Evolutionary conservation across 2,329 filamentous ascomycete genomes (phyloP).

Genomic region (Penicillium palitans): DNA sequence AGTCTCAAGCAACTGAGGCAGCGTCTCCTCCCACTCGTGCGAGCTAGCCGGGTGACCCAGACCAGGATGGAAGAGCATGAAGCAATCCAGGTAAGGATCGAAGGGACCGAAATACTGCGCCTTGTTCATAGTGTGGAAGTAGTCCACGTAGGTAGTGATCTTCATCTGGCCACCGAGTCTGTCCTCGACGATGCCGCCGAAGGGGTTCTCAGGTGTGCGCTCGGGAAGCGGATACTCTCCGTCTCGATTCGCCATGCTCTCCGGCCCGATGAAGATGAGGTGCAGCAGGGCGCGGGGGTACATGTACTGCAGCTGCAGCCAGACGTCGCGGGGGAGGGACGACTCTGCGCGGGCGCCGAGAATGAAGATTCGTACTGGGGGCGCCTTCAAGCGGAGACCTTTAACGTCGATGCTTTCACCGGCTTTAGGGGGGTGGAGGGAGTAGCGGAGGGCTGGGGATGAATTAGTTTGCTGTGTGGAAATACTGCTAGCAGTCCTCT

Average conservation of each 20-base stretch:
- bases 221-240: conserved; percentile 87
- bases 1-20: conserved; percentile 87
- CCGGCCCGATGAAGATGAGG: conserved; percentile 90
- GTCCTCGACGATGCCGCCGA: conserved; percentile 91
- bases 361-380: conserved; percentile 87
- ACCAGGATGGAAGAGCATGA: conserved; percentile 95
- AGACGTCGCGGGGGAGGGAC: conserved; percentile 87
- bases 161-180: conserved; percentile 86
- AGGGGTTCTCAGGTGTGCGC: conserved; percentile 82
- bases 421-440: conserved; percentile 79
- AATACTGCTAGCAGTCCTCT: neutral
- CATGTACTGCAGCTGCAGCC: conserved; percentile 90
- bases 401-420: conserved; percentile 74
- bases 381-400: conserved; percentile 78
- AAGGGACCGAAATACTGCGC: conserved; percentile 89
- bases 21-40: conserved; percentile 89
- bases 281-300: conserved; percentile 93
- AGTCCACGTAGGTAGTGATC: conserved; percentile 96
- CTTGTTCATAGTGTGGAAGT: conserved; percentile 94
- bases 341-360: conserved; percentile 96
- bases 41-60: conserved; percentile 90
- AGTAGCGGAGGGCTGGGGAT: conserved; percentile 77
- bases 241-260: conserved; percentile 93
- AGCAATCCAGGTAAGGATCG: conserved; percentile 97
- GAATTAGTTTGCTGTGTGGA: conserved; percentile 1